phyloP scores from a whole-genome alignment of 2,329 filamentous ascomycete genomes.

The Drechslerella stenobrocha region DNA sequence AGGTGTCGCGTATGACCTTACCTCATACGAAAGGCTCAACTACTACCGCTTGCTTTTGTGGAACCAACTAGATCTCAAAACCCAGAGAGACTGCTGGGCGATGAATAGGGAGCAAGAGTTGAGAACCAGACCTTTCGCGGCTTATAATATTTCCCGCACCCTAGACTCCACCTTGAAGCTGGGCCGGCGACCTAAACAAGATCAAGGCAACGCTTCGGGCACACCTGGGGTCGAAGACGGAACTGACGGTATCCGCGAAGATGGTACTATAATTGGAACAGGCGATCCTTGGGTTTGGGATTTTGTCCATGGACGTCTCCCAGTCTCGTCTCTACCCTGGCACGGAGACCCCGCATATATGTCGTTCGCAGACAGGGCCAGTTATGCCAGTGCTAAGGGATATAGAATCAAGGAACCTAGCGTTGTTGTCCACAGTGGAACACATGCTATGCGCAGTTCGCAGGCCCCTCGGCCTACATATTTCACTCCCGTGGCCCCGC shows the following conservation, averaged over 20 bases:
- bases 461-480: too few relatives aligned
- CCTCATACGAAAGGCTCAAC: constrained; percentile 27
- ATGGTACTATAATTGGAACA: constrained; percentile 8
- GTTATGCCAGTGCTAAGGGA: constrained; percentile 5
- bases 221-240: too few relatives aligned
- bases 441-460: too few relatives aligned
- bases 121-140: not conserved
- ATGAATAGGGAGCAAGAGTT: not conserved
- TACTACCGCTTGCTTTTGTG: constrained; percentile 30
- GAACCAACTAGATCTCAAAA: constrained; percentile 11
- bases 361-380: not conserved
- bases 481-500: too few relatives aligned
- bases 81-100: constrained; percentile 14
- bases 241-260: constrained; percentile 1
- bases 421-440: too few relatives aligned
- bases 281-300: constrained; percentile 28
- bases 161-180: constrained; percentile 16
- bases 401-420: too few relatives aligned
- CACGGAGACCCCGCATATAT: not conserved
- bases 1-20: constrained; percentile 25
- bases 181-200: constrained; percentile 12
- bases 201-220: constrained; percentile 4
- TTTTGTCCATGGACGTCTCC: constrained; percentile 10
- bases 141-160: not conserved
- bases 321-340: constrained; percentile 7